Evolutionary conservation across 2,329 filamentous ascomycete genomes (phyloP), one percentile per base, ranked within the genome.

Genomic region (Xylariomycetidae sp.): DNA sequence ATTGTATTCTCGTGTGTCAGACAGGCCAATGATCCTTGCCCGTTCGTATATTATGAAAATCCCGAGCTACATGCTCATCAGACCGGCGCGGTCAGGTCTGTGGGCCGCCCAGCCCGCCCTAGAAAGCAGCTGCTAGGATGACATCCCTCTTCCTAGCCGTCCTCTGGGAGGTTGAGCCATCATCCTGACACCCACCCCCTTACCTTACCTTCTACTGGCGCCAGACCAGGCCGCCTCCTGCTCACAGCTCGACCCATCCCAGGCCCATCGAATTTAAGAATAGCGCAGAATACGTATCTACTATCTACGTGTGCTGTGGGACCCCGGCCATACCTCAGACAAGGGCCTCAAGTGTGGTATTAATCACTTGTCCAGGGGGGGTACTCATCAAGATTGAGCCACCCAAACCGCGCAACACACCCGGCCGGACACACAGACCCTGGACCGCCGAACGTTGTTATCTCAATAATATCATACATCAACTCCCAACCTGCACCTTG

Each of bases 1-100:
- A 63, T 62, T 64, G 59, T 63, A 61, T 59, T 62, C 54, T 62
- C 54, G 58, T 68, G 67, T 67, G 67, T 70, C 65, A 70, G 66
- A 67, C 61, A 56, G n/a, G n/a, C n/a, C n/a, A n/a, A n/a, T n/a
- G n/a, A 63, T 61, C 60, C 64, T 61, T 62, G 60, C 56, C 57
- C n/a, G n/a, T 59, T 67, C 63, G 66, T 66, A 68, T 68, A 67
- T 69, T 68, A 60, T 63, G 56, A 62, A 58, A 48, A 50, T 53
- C 46, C 45, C 39, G 46, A 51, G n/a, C n/a, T 50, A 46, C 44
- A 46, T 48, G 41, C 48, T 46, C 49, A 46, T n/a, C n/a, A n/a
- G n/a, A n/a, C n/a, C n/a, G n/a, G n/a, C 49, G 39, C 45, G 45
- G 45, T 42, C 46, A 46, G 47, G 38, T 48, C 44, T 27, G 38